phyloP scores from a whole-genome alignment of 371 early-diverging fungal genomes.

The Chytridium lagenaria region DNA sequence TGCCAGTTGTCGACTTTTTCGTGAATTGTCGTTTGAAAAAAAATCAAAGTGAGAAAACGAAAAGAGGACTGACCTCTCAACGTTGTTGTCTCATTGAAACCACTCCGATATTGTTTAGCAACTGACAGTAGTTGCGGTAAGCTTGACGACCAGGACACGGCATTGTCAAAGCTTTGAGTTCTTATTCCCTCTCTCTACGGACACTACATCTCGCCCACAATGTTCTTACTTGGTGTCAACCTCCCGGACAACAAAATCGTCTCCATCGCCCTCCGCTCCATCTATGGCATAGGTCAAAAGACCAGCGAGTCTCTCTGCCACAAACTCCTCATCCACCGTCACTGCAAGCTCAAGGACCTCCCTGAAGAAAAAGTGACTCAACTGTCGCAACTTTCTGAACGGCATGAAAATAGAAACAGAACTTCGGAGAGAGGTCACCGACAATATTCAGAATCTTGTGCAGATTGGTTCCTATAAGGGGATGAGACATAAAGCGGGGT shows the following conservation, averaged over 20 bases:
- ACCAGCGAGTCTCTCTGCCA: conserved; percentile 80
- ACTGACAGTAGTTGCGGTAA: too few species aligned
- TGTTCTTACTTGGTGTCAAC: conserved; percentile 43
- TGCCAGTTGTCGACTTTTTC: too few species aligned
- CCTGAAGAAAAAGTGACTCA: conserved; percentile 86
- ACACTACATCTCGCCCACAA: neutral
- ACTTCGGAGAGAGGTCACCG: conserved; percentile 77
- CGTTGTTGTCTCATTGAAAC: too few species aligned
- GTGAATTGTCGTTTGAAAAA: too few species aligned
- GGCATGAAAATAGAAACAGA: conserved; percentile 92
- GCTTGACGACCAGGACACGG: too few species aligned
- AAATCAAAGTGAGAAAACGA: too few species aligned
- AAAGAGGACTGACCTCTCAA: too few species aligned
- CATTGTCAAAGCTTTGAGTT: too few species aligned
- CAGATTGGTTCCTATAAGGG: conserved; percentile 85
- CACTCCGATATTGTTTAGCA: too few species aligned
- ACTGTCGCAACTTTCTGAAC: conserved; percentile 80
- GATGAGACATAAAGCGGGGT: conserved; percentile 80
- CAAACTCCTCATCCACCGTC: conserved; percentile 76
- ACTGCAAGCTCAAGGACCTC: conserved; percentile 76
- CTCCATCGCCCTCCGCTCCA: conserved; percentile 76
- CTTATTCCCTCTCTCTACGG: too few species aligned
- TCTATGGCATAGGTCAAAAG: conserved; percentile 90
- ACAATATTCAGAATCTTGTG: conserved; percentile 81
- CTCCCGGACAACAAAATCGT: conserved; percentile 86